Evolutionary conservation across 805 yeast species (phyloP).

Genomic region (Ogataea minuta): DNA sequence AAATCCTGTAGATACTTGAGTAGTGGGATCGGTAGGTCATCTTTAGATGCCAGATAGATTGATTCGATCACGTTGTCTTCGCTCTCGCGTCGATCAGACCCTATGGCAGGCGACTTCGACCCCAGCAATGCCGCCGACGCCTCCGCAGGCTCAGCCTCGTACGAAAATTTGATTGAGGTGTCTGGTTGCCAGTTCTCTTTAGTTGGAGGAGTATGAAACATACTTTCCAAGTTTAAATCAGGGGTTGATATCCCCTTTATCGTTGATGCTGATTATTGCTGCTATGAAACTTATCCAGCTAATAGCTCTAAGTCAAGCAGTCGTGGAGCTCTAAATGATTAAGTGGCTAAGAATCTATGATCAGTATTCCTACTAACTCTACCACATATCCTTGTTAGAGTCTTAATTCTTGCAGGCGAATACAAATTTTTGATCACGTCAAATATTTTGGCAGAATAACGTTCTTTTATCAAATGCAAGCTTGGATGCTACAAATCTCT

Average conservation of each 20-base stretch:
- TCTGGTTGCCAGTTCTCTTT: slow-evolving; percentile 30
- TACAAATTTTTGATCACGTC: slow-evolving; percentile 3
- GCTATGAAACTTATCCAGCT: too few relatives aligned
- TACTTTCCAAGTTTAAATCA: slow-evolving; percentile 2
- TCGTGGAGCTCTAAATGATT: too few relatives aligned
- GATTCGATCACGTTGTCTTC: slow-evolving; percentile 15
- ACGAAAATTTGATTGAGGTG: slow-evolving; percentile 26
- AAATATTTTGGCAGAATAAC: slow-evolving; percentile 6
- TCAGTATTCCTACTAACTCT: too few relatives aligned
- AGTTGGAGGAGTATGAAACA: slow-evolving; percentile 38
- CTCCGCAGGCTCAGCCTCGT: slow-evolving; percentile 11
- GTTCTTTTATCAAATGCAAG: not conserved
- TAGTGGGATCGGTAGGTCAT: slow-evolving; percentile 30
- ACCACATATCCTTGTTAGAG: not conserved
- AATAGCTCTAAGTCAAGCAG: too few relatives aligned
- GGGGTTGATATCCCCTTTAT: too few relatives aligned
- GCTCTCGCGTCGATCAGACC: slow-evolving; percentile 3
- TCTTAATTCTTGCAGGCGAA: slow-evolving; percentile 2
- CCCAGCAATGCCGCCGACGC: not conserved
- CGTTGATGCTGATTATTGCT: too few relatives aligned
- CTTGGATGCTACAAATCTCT: not conserved
- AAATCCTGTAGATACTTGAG: slow-evolving; percentile 28
- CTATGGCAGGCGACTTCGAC: slow-evolving; percentile 10
- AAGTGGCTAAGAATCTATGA: too few relatives aligned
- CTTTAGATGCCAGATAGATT: slow-evolving; percentile 17